These are phyloP conservation scores for Fraxinus cuspidata DNA, from an alignment of 257 asterid genomes.

Conservation along the genomic window DNA sequence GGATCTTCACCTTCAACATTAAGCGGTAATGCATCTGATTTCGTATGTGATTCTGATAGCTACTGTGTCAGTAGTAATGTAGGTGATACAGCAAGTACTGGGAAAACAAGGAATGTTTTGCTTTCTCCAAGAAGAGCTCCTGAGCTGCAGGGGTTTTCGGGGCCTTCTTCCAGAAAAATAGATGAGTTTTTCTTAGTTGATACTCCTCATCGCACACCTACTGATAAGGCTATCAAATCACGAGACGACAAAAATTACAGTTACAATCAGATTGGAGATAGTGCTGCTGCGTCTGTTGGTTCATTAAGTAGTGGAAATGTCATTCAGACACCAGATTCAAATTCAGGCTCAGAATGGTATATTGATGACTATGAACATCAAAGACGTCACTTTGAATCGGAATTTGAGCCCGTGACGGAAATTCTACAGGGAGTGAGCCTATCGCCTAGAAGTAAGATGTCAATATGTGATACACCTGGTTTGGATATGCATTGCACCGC, in stretches of 20 bases:
- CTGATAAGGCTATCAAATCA: slow-evolving; percentile 14
- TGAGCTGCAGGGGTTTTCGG: slow-evolving; percentile 25
- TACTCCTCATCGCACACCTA: slow-evolving; percentile 23
- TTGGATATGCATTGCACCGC: slow-evolving; percentile 27
- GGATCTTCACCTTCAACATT: slow-evolving; percentile 37
- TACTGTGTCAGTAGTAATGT: slow-evolving; percentile 24
- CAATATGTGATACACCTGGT: slow-evolving; percentile 39
- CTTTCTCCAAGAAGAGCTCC: slow-evolving; percentile 27
- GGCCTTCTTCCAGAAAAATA: slow-evolving; percentile 12
- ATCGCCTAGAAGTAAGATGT: slow-evolving; percentile 32
- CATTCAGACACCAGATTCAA: slow-evolving; percentile 73
- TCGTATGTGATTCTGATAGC: slow-evolving; percentile 27
- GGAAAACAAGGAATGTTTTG: slow-evolving; percentile 30
- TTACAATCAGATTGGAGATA: slow-evolving; percentile 25
- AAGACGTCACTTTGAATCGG: slow-evolving; percentile 24
- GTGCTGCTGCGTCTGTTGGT: slow-evolving; percentile 35
- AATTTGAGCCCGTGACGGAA: slow-evolving; percentile 34
- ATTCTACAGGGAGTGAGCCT: slow-evolving; percentile 32
- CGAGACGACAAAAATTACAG: slow-evolving; percentile 15
- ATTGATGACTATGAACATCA: slow-evolving; percentile 20
- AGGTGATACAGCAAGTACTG: slow-evolving; percentile 19
- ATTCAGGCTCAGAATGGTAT: slow-evolving; percentile 35
- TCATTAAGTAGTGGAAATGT: slow-evolving; percentile 56
- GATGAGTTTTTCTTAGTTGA: slow-evolving; percentile 19
- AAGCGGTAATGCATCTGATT: slow-evolving; percentile 33